phyloP scores from a whole-genome alignment of 2,329 filamentous ascomycete species.

The Paecilomyces fulvus region DNA sequence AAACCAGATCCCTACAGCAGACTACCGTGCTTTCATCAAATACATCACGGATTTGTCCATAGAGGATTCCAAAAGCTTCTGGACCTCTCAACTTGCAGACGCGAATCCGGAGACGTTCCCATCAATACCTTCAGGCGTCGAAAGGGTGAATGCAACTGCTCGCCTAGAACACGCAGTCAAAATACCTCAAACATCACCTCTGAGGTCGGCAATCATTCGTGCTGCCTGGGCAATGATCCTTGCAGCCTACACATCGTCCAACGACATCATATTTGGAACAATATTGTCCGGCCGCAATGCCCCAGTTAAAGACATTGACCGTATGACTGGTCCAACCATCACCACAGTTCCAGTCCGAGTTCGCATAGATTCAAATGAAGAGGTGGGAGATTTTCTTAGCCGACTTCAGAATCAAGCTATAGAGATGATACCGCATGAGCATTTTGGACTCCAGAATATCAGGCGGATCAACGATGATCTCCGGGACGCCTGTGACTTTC shows the following conservation, averaged over 20 bases:
- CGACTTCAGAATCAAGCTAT: conserved; percentile 45
- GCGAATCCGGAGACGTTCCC: no score
- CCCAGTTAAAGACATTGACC: conserved; percentile 26
- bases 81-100: no score
- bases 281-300: conserved; percentile 31
- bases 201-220: conserved; percentile 12
- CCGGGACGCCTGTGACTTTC: no score
- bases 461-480: conserved; percentile 22
- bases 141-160: no score
- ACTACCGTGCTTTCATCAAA: no score
- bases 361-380: no score
- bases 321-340: conserved; percentile 31
- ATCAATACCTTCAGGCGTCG: no score
- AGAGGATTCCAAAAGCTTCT: no score
- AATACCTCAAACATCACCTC: no score
- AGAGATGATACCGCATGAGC: conserved; percentile 50
- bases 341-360: conserved; percentile 28
- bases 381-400: conserved; percentile 28
- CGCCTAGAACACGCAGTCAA: no score
- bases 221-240: conserved; percentile 30
- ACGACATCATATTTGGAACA: conserved; percentile 33
- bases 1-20: no score
- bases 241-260: conserved; percentile 22
- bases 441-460: conserved; percentile 41
- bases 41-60: no score